These are phyloP conservation scores for Aspergillus quadricinctus DNA, from an alignment of 2,329 filamentous ascomycete genomes.

Conservation along the genomic window DNA sequence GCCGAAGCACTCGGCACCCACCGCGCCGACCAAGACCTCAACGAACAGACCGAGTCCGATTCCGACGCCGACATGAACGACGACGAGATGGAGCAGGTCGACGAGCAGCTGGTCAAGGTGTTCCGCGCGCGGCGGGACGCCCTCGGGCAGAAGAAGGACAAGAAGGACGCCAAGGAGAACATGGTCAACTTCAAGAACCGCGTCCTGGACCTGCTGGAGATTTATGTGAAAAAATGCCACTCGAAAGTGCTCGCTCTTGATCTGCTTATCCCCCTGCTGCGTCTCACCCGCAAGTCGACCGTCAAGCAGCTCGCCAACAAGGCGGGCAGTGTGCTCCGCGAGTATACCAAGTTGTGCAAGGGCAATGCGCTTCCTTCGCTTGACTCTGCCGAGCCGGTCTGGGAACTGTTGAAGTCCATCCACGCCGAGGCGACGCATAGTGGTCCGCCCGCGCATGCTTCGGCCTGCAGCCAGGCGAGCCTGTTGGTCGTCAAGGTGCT, in stretches of 20 bases:
- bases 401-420: slow-evolving; percentile 60
- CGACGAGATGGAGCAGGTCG: slow-evolving; percentile 88
- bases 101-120: slow-evolving; percentile 76
- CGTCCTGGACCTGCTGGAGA: slow-evolving; percentile 79
- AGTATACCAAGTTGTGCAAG: slow-evolving; percentile 64
- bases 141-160: slow-evolving; percentile 72
- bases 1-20: slow-evolving; percentile 74
- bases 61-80: slow-evolving; percentile 82
- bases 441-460: slow-evolving; percentile 64
- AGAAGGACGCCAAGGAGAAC: slow-evolving; percentile 80
- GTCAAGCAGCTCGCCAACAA: slow-evolving; percentile 72
- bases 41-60: slow-evolving; percentile 51
- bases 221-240: slow-evolving; percentile 77
- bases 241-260: slow-evolving; percentile 63
- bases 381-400: slow-evolving; percentile 41
- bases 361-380: slow-evolving; percentile 44
- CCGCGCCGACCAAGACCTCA: slow-evolving; percentile 51
- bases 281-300: slow-evolving; percentile 69
- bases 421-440: slow-evolving; percentile 59
- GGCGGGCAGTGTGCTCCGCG: slow-evolving; percentile 65
- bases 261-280: slow-evolving; percentile 71
- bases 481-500: slow-evolving; percentile 42
- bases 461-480: slow-evolving; percentile 63
- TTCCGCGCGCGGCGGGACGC: slow-evolving; percentile 72
- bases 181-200: slow-evolving; percentile 94